Base-by-base conservation (phyloP, 2,329 filamentous ascomycete genomes). In the Exophiala calicioides region DNA sequence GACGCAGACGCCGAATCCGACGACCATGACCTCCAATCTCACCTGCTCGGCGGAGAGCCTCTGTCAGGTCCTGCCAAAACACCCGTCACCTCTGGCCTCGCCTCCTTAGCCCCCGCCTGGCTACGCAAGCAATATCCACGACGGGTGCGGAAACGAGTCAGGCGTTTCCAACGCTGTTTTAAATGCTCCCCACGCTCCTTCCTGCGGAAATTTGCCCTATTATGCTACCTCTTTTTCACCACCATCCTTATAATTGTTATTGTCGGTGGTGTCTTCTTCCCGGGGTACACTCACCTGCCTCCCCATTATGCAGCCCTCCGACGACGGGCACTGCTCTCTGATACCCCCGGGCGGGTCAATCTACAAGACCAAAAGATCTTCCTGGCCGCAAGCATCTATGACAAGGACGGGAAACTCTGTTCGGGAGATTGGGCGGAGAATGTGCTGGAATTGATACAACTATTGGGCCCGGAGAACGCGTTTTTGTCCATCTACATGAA, bases 401-500 rank as follows among this genome's bases (percentile, higher is more conserved):
- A 89, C 58, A 70, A 73, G 15, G 70, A 72, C 5, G 84, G 82
- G 1, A 68, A 75, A 2, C 68, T 89, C 15, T 77, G 83, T 1
- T 68, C 72, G 5, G 84, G 85, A 1, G 68, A 71, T 20, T 90
- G 85, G 85, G 84, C 81, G 0, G 62, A 74, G 49, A 73, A 76
- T 18, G 62, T 90, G 0, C 61, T 83, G 30, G 69, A 80, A 15
- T 65, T 90, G 43, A 76, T 89, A 23, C 72, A 85, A 37, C 62
- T 86, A 21, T 70, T 90, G 27, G 86, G 86, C 0, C 74, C 76
- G 10, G 70, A 84, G 26, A 85, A 88, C 58, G 80, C 85, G 2
- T 86, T 82, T 60, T 65, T 90, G 44, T 86, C 83, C 64, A 78
- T 90, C 23, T 89, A 88, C 63, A 85, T 87, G 61, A 85, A 86